These are phyloP conservation scores for Ophiognomonia clavigignenti-juglandacearum DNA, from an alignment of 2,329 filamentous ascomycete genomes.

Conservation along the genomic window DNA sequence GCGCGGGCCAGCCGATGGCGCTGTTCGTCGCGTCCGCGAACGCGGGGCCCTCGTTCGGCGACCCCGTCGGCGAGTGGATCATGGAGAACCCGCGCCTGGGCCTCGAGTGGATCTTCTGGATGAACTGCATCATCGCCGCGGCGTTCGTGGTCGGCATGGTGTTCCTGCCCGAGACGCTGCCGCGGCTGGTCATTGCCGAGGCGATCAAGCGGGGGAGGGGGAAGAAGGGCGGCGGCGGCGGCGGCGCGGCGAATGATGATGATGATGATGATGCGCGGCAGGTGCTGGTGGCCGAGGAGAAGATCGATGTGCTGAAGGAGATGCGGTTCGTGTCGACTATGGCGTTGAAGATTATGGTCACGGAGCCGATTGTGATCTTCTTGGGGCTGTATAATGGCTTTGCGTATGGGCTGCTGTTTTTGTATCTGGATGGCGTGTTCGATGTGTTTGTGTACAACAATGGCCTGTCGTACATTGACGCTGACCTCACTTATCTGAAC, in stretches of 20 bases:
- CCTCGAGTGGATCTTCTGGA: slow-evolving; percentile 35
- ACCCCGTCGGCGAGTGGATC: slow-evolving; percentile 35
- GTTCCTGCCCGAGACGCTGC: slow-evolving; percentile 35
- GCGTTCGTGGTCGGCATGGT: slow-evolving; percentile 30
- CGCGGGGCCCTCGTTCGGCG: slow-evolving; percentile 33
- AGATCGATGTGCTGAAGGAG: slow-evolving; percentile 31
- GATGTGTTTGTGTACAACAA: slow-evolving; percentile 38
- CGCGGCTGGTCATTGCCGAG: slow-evolving; percentile 31
- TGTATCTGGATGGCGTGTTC: slow-evolving; percentile 38
- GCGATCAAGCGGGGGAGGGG: slow-evolving; percentile 28
- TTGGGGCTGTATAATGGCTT: slow-evolving; percentile 37
- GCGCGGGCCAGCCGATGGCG: slow-evolving; percentile 37
- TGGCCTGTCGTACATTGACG: slow-evolving; percentile 31
- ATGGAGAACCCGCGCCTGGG: slow-evolving; percentile 29
- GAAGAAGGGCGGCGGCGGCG: too few relatives aligned
- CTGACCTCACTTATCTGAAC: slow-evolving; percentile 37
- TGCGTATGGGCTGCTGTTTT: slow-evolving; percentile 35
- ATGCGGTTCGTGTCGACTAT: slow-evolving; percentile 35
- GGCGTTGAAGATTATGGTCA: slow-evolving; percentile 37
- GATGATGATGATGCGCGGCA: slow-evolving; percentile 24
- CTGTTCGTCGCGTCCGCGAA: slow-evolving; percentile 36
- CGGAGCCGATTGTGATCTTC: slow-evolving; percentile 35
- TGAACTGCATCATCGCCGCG: slow-evolving; percentile 35
- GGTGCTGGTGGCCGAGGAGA: slow-evolving; percentile 26
- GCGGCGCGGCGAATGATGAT: slow-evolving; percentile 23